Evolutionary conservation across 2,329 filamentous ascomycete species (phyloP).

Genomic region (Plectosphaerella cucumerina): DNA sequence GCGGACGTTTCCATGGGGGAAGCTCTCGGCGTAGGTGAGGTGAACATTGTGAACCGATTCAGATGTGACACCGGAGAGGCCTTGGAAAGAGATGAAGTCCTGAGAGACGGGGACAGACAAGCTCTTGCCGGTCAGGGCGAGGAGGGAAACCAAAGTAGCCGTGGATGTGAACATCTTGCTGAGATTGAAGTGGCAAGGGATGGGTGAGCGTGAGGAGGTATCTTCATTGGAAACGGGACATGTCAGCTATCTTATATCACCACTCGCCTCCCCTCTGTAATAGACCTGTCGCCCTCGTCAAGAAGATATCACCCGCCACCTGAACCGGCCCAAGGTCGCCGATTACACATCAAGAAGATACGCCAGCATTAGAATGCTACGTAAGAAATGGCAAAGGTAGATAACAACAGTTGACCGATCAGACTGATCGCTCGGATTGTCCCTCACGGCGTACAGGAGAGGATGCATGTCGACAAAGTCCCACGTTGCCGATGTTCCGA

Average conservation of each 20-base stretch:
- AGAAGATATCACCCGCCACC: background rate
- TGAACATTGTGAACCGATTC: constrained; percentile 14
- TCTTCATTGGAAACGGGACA: background rate
- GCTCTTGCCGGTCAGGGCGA: background rate
- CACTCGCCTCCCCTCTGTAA: background rate
- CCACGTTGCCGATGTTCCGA: background rate
- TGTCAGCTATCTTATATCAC: background rate
- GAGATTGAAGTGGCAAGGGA: background rate
- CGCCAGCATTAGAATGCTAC: too few relatives aligned
- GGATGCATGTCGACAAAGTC: too few relatives aligned
- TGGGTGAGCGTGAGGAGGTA: background rate
- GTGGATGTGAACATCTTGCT: constrained; percentile 2
- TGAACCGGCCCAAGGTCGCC: too few relatives aligned
- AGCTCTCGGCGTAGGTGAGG: constrained; percentile 10
- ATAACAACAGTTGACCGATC: too few relatives aligned
- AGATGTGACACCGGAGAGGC: constrained; percentile 1
- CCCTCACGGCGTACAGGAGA: too few relatives aligned
- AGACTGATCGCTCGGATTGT: too few relatives aligned
- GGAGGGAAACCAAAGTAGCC: background rate
- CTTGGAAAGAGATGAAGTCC: constrained; percentile 4
- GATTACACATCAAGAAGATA: too few relatives aligned
- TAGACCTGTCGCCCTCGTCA: too few relatives aligned
- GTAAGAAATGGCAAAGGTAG: too few relatives aligned
- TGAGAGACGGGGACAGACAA: background rate
- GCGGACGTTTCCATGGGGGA: constrained; percentile 9